Base-by-base conservation (phyloP, 2,329 filamentous ascomycete genomes). In the Monosporascus ibericus region DNA sequence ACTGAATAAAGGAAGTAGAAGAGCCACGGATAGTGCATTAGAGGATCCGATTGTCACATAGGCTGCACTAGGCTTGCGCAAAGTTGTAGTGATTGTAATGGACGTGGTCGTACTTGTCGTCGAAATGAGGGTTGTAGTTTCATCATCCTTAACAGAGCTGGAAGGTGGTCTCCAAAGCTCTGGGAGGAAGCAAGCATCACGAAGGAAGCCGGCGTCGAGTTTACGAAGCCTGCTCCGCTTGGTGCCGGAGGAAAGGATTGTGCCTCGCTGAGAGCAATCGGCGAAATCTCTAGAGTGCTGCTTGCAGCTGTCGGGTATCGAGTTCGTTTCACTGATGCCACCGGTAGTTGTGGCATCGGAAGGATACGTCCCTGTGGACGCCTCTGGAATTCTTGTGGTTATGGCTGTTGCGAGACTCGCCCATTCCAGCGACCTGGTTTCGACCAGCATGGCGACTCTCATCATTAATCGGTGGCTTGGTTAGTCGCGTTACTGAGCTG, bases 381-480 rank as follows among this genome's bases (percentile, higher is more conserved):
- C 7, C 22, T 46, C 22, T 27, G 42, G 2, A 14, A 18, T 30
- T 3, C 22, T 30, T 11, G 14, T 6, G 6, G 40, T 20, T 14
- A 24, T 15, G 15, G 15, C 14, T 27, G 22, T 27, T 3, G 42
- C 11, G 15, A 27, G 24, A 24, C 9, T 27, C 14, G 42, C 40
- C 17, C 6, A 8, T n/a, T 44, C 14, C 20, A 22, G 14, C 20
- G 40, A 25, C 24, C 30, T 14, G 5, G 17, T 6, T 37, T 52
- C 24, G 8, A 55, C 14, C 18, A 48, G 49, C 18, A 36, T 17
- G 11, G 50, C 7, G 20, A 55, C 47, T 14, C 44, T 6, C 18
- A 22, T 44, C 49, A 55, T 55, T 48, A 52, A 14, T 34, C 17
- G 36, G 50, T n/a, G 24, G 38, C 53, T 44, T 52, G 39, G n/a